These are phyloP conservation scores for Gossypium trilobum DNA, from an alignment of 441 rosid genomes.

Conservation along the genomic window DNA sequence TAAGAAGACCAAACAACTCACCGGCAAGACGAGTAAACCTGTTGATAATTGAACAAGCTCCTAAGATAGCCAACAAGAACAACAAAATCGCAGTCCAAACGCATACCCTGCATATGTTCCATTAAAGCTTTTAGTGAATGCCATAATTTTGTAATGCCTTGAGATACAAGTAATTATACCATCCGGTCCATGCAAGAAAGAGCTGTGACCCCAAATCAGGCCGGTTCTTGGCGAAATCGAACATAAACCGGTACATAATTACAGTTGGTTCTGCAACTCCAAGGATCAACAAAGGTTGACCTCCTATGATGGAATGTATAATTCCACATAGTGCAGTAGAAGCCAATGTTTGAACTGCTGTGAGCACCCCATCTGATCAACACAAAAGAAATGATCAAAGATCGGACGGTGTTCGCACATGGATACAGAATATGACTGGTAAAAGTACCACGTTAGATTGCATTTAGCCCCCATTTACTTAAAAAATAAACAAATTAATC, in stretches of 20 bases:
- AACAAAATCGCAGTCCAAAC: constrained; percentile 65
- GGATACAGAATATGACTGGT: too few species aligned
- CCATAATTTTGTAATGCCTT: background rate
- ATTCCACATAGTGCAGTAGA: constrained; percentile 65
- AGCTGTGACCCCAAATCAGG: constrained; percentile 48
- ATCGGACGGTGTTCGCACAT: too few species aligned
- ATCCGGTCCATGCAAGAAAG: constrained; percentile 67
- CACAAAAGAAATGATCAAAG: background rate
- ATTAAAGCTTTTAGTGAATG: background rate
- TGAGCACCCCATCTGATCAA: constrained; percentile 47
- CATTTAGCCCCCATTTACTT: too few species aligned
- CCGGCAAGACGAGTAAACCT: constrained; percentile 67
- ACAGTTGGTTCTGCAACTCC: constrained; percentile 78
- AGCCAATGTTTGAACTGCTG: constrained; percentile 57
- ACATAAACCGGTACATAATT: constrained; percentile 69
- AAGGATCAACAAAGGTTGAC: constrained; percentile 60
- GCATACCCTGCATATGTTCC: constrained; percentile 42
- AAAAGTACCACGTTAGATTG: too few species aligned
- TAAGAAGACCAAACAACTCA: constrained; percentile 59
- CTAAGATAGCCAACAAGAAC: constrained; percentile 52
- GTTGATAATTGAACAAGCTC: constrained; percentile 61
- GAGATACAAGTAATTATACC: constrained; percentile 27
- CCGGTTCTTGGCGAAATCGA: constrained; percentile 53
- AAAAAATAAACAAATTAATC: too few species aligned
- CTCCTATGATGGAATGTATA: constrained; percentile 55